Conservation (phyloP, 176 grass and related monocot genomes). For the Rhynchospora tenuis region DNA sequence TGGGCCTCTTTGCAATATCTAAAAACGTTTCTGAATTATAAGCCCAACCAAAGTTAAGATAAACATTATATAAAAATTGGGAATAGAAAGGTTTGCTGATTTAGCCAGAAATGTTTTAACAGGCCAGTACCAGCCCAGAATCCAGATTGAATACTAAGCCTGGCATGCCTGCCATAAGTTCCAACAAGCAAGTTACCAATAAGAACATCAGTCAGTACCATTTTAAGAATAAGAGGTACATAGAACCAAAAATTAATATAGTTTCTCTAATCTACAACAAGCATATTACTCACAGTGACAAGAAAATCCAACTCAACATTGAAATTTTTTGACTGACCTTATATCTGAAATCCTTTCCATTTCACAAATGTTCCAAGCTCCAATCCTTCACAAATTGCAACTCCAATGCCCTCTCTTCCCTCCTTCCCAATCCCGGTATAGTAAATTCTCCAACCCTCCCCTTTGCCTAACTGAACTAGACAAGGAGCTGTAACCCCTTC, state of each 20-base stretch:
- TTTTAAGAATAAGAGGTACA: neutral
- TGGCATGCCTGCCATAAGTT: neutral
- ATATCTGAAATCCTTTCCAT: constrained; percentile 50
- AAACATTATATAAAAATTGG: neutral
- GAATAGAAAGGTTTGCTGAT: neutral
- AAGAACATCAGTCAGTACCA: neutral
- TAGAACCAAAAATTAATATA: neutral
- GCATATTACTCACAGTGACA: neutral
- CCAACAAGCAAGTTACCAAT: neutral
- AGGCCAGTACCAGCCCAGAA: neutral
- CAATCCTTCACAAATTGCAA: constrained; percentile 60
- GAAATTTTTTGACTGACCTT: constrained; percentile 28
- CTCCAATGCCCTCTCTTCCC: constrained; percentile 46
- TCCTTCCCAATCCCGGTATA: constrained; percentile 51
- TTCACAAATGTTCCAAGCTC: constrained; percentile 51
- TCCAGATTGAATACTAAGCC: neutral
- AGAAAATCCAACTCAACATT: neutral
- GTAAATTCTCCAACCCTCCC: constrained; percentile 72
- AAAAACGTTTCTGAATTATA: neutral
- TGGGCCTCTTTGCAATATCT: neutral
- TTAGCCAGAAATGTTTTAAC: neutral
- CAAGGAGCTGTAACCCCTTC: constrained; percentile 51
- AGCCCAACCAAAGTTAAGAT: constrained; percentile 6
- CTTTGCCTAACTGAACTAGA: constrained; percentile 59
- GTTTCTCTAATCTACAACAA: neutral